Percentiles rank a stretch among this genome's conserved stretches.
Conservation (phyloP, 2,329 filamentous ascomycete genomes). For the Zymoseptoria crescenta region DNA sequence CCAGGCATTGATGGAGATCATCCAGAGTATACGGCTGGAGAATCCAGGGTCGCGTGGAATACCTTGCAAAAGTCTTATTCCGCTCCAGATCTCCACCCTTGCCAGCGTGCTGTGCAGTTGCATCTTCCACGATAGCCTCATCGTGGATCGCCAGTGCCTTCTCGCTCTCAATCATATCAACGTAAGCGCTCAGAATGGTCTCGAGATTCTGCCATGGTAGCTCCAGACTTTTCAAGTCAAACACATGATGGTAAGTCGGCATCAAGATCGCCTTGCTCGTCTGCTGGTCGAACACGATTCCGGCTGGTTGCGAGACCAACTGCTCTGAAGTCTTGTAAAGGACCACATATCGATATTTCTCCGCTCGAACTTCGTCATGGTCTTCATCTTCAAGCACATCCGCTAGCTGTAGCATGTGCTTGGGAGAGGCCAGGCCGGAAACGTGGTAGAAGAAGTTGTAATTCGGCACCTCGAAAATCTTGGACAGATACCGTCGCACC, state of each 20-base stretch:
- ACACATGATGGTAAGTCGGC: slow-evolving; percentile 29
- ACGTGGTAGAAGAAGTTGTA: slow-evolving; percentile 30
- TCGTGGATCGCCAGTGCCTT: slow-evolving; percentile 28
- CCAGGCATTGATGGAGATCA: slow-evolving; percentile 24
- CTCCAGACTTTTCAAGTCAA: slow-evolving; percentile 23
- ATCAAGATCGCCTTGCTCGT: slow-evolving; percentile 26
- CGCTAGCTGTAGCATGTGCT: slow-evolving; percentile 24
- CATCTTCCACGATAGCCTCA: slow-evolving; percentile 14
- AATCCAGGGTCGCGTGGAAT: slow-evolving; percentile 26
- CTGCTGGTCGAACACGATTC: slow-evolving; percentile 27
- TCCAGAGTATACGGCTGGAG: slow-evolving; percentile 26
- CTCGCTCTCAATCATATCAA: slow-evolving; percentile 30
- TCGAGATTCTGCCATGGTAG: slow-evolving; percentile 31
- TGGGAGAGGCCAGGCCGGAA: slow-evolving; percentile 20
- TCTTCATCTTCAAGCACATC: slow-evolving; percentile 26
- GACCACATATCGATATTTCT: slow-evolving; percentile 26
- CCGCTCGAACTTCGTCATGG: slow-evolving; percentile 14
- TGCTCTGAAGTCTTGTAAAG: slow-evolving; percentile 25
- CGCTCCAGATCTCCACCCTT: slow-evolving; percentile 11
- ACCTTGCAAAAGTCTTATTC: slow-evolving; percentile 14
- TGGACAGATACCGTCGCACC: slow-evolving; percentile 24
- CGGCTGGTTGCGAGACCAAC: slow-evolving; percentile 25
- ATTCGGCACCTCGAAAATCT: slow-evolving; percentile 27
- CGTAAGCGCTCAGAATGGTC: slow-evolving; percentile 26
- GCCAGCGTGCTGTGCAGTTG: slow-evolving; percentile 6